Conservation (phyloP, 495 filamentous ascomycete genomes). For the Thozetella sp. region DNA sequence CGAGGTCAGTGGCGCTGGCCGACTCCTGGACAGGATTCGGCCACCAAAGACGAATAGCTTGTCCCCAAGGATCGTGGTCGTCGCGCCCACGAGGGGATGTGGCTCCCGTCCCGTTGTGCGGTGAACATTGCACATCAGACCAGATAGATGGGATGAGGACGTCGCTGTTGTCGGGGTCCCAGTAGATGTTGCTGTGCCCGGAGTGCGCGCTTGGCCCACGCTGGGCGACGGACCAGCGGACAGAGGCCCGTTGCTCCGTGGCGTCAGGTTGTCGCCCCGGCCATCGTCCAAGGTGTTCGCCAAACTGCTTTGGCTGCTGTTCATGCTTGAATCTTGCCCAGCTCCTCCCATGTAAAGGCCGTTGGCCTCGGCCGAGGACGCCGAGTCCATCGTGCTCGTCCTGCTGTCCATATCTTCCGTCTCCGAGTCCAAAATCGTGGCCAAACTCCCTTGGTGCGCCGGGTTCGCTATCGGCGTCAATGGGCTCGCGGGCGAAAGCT, state of each 20-base stretch:
- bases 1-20: conserved; percentile 77
- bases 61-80: conserved; percentile 91
- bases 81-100: conserved; percentile 88
- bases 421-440: conserved; percentile 29
- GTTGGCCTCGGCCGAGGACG: conserved; percentile 40
- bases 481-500: conserved; percentile 35
- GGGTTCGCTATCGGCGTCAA: conserved; percentile 23
- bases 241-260: conserved; percentile 49
- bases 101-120: conserved; percentile 89
- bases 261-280: conserved; percentile 44
- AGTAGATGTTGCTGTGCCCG: conserved; percentile 52
- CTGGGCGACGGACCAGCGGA: conserved; percentile 52
- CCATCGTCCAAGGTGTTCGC: conserved; percentile 42
- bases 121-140: conserved; percentile 91
- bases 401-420: conserved; percentile 35
- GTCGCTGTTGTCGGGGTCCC: conserved; percentile 40
- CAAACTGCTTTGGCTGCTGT: conserved; percentile 61
- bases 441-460: conserved; percentile 17
- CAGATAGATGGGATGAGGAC: conserved; percentile 68
- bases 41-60: conserved; percentile 97
- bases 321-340: conserved; percentile 31
- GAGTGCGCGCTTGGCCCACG: conserved; percentile 29
- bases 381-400: conserved; percentile 64
- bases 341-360: conserved; percentile 22
- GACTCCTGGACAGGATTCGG: conserved; percentile 78